These are phyloP conservation scores for Exobasidium cylindrosporum DNA, from an alignment of 1,284 basidiomycete genomes.

Conservation along the genomic window DNA sequence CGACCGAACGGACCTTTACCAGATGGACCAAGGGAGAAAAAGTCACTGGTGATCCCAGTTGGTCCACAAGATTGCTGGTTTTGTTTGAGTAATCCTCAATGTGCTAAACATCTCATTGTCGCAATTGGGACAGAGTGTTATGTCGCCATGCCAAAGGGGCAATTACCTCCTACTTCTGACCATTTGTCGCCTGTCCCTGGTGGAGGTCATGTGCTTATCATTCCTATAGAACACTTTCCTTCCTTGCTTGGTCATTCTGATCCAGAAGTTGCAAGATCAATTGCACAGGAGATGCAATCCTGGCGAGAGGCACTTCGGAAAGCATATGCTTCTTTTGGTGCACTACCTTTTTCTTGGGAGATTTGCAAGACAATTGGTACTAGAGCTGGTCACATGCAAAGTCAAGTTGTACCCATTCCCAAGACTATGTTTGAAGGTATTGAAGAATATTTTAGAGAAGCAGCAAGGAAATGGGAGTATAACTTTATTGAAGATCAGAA, in stretches of 20 bases:
- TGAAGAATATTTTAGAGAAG: slow-evolving; percentile 18
- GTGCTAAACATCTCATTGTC: slow-evolving; percentile 47
- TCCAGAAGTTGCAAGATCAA: slow-evolving; percentile 7
- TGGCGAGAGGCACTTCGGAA: slow-evolving; percentile 20
- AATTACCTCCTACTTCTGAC: slow-evolving; percentile 24
- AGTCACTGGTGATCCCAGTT: slow-evolving; percentile 28
- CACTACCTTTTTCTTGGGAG: slow-evolving; percentile 25
- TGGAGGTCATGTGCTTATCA: slow-evolving; percentile 45
- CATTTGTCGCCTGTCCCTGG: slow-evolving; percentile 27
- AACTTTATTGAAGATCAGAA: slow-evolving; percentile 19
- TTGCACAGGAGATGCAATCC: slow-evolving; percentile 25
- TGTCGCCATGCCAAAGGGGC: slow-evolving; percentile 47
- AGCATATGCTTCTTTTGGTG: slow-evolving; percentile 22
- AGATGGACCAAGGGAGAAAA: not conserved
- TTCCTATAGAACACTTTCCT: slow-evolving; percentile 36
- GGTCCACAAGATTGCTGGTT: slow-evolving; percentile 53
- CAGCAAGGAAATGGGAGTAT: slow-evolving; percentile 15
- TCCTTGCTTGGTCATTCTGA: slow-evolving; percentile 17
- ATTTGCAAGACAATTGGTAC: slow-evolving; percentile 28
- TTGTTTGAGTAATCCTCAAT: slow-evolving; percentile 47
- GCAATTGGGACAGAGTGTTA: slow-evolving; percentile 41
- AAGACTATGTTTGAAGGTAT: not conserved
- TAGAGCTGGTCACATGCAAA: slow-evolving; percentile 44
- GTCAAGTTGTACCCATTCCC: slow-evolving; percentile 37
- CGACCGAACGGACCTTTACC: slow-evolving; percentile 2